A percentile compares a stretch with the other conserved stretches of the same genome.
These are phyloP conservation scores for Ustilago cynodontis DNA, from an alignment of 1,284 basidiomycete species.

Conservation along the genomic window DNA sequence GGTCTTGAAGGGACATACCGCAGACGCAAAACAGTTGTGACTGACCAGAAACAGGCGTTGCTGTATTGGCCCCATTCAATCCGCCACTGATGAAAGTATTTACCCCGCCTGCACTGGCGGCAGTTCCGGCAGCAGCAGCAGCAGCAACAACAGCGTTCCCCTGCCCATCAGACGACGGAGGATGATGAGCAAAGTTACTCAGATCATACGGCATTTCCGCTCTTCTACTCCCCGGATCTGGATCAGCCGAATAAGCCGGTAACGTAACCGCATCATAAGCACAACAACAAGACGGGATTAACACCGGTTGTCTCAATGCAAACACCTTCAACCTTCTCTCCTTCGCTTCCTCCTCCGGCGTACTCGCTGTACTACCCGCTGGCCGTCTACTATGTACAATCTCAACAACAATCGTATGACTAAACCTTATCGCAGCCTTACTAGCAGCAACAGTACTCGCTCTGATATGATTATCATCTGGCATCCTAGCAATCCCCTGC, in stretches of 20 bases:
- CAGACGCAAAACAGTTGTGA: slow-evolving; percentile 68
- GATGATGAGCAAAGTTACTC: slow-evolving; percentile 29
- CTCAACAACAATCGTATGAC: slow-evolving; percentile 67
- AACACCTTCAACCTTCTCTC: slow-evolving; percentile 67
- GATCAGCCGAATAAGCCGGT: slow-evolving; percentile 59
- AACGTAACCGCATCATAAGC: slow-evolving; percentile 68
- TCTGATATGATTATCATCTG: slow-evolving; percentile 68
- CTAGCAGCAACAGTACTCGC: slow-evolving; percentile 62
- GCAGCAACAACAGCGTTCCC: neutral
- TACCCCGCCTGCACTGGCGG: neutral
- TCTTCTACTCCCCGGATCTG: slow-evolving; percentile 30
- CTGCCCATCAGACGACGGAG: slow-evolving; percentile 12
- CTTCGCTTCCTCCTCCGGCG: slow-evolving; percentile 44
- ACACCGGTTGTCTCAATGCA: slow-evolving; percentile 65
- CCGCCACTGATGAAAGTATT: slow-evolving; percentile 3
- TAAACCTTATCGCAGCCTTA: slow-evolving; percentile 61
- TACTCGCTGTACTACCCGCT: slow-evolving; percentile 19
- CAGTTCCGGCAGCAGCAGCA: neutral
- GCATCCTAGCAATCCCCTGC: slow-evolving; percentile 67
- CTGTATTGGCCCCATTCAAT: slow-evolving; percentile 43
- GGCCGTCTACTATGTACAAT: slow-evolving; percentile 63
- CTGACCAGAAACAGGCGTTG: slow-evolving; percentile 52
- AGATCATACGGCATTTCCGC: slow-evolving; percentile 62
- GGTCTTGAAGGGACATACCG: slow-evolving; percentile 65
- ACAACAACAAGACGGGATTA: slow-evolving; percentile 66